phyloP scores from a whole-genome alignment of 1,139 yeast species.

The Saccharomyces hybrid region DNA sequence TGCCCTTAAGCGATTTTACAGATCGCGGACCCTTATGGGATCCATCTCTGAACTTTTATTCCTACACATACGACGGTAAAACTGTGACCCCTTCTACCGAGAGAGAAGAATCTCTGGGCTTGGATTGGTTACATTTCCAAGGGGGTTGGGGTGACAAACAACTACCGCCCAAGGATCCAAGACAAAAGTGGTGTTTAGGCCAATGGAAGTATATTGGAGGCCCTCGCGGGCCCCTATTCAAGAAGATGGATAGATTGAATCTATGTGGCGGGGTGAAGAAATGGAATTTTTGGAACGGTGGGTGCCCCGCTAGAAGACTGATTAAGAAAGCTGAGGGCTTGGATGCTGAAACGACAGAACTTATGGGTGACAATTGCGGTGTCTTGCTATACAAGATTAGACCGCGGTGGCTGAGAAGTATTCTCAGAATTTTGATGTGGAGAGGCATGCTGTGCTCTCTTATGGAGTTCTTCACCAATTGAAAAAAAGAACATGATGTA shows the following conservation, averaged over 20 bases:
- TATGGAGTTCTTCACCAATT: conserved; percentile 39
- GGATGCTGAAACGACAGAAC: conserved; percentile 56
- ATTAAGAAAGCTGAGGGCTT: conserved; percentile 72
- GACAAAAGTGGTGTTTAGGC: conserved; percentile 79
- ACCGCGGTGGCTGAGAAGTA: conserved; percentile 40
- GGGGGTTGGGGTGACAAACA: conserved; percentile 90
- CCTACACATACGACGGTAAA: conserved; percentile 54
- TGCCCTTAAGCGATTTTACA: conserved; percentile 79
- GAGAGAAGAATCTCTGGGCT: conserved; percentile 50
- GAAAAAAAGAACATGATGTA: background rate
- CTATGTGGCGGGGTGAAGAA: conserved; percentile 82
- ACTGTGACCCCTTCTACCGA: conserved; percentile 11
- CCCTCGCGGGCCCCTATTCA: conserved; percentile 78
- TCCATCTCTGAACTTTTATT: conserved; percentile 69
- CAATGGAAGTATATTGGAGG: conserved; percentile 87
- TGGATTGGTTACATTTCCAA: conserved; percentile 66
- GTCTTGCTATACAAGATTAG: conserved; percentile 43
- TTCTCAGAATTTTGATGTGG: conserved; percentile 49
- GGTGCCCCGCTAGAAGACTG: conserved; percentile 65
- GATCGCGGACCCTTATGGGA: conserved; percentile 93
- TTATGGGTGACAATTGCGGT: conserved; percentile 39
- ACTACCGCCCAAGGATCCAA: conserved; percentile 52
- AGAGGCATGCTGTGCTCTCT: conserved; percentile 60
- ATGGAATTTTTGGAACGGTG: conserved; percentile 57
- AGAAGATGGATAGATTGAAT: conserved; percentile 55